Conservation (phyloP, 1,139 yeast species). For the Geotrichum bryndzae region DNA sequence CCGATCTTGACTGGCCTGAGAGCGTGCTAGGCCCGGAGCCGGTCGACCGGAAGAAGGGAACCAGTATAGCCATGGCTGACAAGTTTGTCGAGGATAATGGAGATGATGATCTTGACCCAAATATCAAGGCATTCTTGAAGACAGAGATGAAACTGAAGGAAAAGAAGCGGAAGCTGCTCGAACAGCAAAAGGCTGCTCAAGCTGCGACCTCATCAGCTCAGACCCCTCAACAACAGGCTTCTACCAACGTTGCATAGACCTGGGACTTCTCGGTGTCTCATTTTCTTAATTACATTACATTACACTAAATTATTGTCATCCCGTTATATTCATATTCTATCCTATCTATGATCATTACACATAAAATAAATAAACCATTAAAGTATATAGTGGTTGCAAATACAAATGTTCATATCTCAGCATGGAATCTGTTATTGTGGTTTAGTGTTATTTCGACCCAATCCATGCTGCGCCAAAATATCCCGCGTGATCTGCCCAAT, state of each 20-base stretch:
- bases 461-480: neutral
- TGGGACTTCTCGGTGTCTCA: neutral
- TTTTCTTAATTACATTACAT: neutral
- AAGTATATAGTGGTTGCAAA: neutral
- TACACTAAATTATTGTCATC: neutral
- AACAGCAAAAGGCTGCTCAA: neutral
- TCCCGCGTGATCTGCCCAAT: neutral
- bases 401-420: neutral
- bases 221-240: neutral
- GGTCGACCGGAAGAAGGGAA: conserved; percentile 7
- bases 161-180: conserved; percentile 26
- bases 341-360: neutral
- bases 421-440: neutral
- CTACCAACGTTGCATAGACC: neutral
- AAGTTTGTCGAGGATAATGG: conserved; percentile 35
- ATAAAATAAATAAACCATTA: neutral
- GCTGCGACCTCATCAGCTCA: neutral
- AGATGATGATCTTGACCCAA: conserved; percentile 69
- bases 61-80: conserved; percentile 21
- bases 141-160: conserved; percentile 63
- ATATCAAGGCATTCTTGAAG: conserved; percentile 76
- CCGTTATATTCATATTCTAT: neutral
- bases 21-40: conserved; percentile 14
- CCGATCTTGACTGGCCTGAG: conserved; percentile 12
- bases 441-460: neutral